Evolutionary conservation across 164 flowering plant genomes (phyloP).

Genomic region (Piper betle): DNA sequence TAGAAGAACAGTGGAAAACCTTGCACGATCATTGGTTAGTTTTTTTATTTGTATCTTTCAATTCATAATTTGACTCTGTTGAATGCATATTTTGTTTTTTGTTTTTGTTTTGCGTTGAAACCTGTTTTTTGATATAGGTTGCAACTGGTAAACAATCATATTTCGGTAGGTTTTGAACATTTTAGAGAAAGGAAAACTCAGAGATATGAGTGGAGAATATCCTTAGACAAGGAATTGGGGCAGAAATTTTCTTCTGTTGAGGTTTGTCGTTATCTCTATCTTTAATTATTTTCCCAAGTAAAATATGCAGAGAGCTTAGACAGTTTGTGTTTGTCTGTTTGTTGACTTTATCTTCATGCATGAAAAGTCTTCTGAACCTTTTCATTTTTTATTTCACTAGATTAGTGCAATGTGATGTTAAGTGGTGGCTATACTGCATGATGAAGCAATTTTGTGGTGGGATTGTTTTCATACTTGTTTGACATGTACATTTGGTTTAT

Average conservation of each 20-base stretch:
- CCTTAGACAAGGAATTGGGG: conserved; percentile 42
- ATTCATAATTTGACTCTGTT: background rate
- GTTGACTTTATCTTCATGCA: too few relatives aligned
- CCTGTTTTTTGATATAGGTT: conserved; percentile 30
- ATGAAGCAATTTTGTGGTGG: background rate
- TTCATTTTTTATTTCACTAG: conserved; percentile 2
- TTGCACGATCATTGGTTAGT: conserved; percentile 74
- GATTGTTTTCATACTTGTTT: background rate
- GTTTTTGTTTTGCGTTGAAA: background rate
- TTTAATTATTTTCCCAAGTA: background rate
- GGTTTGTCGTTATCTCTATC: conserved; percentile 19
- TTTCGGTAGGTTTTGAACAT: conserved; percentile 44
- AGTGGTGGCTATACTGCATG: too few relatives aligned
- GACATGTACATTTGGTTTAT: too few relatives aligned
- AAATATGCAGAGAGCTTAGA: background rate
- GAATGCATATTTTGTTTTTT: background rate
- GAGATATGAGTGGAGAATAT: conserved; percentile 20
- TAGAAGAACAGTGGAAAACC: conserved; percentile 67
- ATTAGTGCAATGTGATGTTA: background rate
- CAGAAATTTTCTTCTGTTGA: conserved; percentile 20
- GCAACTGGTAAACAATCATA: conserved; percentile 40
- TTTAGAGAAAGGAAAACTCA: conserved; percentile 29
- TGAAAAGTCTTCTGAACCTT: too few relatives aligned
- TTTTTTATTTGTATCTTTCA: background rate
- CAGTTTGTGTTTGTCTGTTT: too few relatives aligned